A percentile compares a stretch with the other conserved stretches of the same genome.
phyloP scores from a whole-genome alignment of 331 rosid genomes.

The Telfairia occidentalis region DNA sequence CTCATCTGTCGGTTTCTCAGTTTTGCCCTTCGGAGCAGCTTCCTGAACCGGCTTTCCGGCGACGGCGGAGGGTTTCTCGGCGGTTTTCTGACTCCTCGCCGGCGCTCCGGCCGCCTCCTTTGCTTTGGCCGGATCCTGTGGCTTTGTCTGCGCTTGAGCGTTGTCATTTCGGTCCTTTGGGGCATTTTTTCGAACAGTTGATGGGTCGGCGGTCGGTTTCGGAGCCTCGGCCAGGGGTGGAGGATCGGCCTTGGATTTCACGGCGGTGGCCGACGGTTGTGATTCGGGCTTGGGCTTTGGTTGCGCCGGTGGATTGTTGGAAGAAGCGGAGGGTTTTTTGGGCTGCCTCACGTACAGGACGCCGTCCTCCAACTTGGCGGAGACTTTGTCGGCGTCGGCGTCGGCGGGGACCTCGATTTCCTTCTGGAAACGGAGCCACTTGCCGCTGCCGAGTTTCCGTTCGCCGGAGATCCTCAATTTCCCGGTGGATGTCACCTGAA shows the following conservation, averaged over 20 bases:
- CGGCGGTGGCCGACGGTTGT: not conserved
- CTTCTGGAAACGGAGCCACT: not conserved
- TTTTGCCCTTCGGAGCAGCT: not conserved
- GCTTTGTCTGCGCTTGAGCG: not conserved
- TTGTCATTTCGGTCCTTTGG: not conserved
- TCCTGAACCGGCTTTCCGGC: not conserved
- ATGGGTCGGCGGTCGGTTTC: not conserved
- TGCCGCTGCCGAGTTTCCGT: not conserved
- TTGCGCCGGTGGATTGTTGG: not conserved
- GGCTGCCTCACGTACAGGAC: not conserved
- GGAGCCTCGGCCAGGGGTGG: not conserved
- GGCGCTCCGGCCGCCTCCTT: not conserved
- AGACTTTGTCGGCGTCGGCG: not conserved
- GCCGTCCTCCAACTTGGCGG: slow-evolving; percentile 2
- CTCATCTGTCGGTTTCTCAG: not conserved
- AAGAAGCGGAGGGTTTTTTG: not conserved
- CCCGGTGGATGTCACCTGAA: slow-evolving; percentile 27
- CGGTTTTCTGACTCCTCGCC: not conserved
- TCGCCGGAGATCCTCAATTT: slow-evolving; percentile 36
- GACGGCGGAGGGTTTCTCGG: not conserved
- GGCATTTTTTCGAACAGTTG: not conserved
- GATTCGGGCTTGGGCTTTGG: not conserved
- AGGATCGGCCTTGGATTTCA: not conserved
- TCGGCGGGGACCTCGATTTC: not conserved
- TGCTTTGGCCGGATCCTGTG: not conserved